Evolutionary conservation across 208 protist species (phyloP).

Genomic region (Vickermania ingenoplastis): DNA sequence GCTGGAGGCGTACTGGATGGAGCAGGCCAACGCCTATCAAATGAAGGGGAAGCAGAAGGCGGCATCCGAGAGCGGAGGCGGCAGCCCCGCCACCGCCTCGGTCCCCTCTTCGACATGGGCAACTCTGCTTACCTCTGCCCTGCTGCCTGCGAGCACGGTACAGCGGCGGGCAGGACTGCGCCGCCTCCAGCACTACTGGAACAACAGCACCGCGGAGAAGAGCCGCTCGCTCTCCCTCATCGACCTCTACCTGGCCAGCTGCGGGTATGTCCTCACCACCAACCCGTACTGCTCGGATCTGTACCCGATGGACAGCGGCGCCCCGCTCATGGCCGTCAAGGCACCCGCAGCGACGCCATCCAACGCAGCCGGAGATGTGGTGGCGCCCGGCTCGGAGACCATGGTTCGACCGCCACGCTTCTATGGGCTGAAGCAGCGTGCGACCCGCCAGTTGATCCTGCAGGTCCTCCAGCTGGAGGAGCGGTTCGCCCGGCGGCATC

Average conservation of each 20-base stretch:
- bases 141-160: constrained; percentile 5
- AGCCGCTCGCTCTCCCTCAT: constrained; percentile 23
- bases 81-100: background rate
- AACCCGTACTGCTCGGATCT: constrained; percentile 35
- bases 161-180: constrained; percentile 14
- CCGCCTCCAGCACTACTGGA: constrained; percentile 14
- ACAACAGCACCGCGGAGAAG: constrained; percentile 6
- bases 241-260: constrained; percentile 54
- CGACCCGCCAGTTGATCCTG: background rate
- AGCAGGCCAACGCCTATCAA: background rate
- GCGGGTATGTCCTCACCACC: constrained; percentile 58
- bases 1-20: background rate
- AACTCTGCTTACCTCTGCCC: no score
- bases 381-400: background rate
- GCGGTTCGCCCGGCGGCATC: background rate
- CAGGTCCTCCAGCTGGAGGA: background rate
- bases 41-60: background rate
- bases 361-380: background rate
- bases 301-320: constrained; percentile 17
- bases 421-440: background rate
- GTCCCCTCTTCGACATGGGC: background rate
- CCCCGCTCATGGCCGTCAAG: background rate
- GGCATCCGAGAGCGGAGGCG: background rate
- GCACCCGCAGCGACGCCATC: background rate
- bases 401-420: background rate